Base-by-base conservation (phyloP, 176 grass and related monocot genomes). In the Phoenix dactylifera region DNA sequence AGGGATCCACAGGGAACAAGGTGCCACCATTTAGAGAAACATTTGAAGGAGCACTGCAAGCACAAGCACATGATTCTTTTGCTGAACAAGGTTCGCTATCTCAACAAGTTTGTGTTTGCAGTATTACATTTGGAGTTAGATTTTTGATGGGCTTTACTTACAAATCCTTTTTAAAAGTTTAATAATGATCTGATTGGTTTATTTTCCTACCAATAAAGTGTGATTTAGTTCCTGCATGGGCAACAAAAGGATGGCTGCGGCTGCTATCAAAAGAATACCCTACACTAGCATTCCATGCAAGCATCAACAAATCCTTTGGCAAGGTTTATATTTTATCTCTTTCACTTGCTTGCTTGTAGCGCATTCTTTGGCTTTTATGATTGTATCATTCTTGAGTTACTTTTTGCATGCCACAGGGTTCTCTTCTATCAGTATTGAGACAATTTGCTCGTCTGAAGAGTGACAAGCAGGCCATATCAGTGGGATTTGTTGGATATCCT, bases 401-500 rank as follows among this genome's bases (percentile, higher is more conserved):
- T 39, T 72, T 54, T 53, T n/a, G 19, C 52, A 4, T 9, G 18
- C 29, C 62, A 14, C 65, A 90, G 91, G 91, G 91, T 32, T 96
- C 91, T 79, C 80, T 96, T 79, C 77, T 96, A 52, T 96, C 91
- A 65, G 91, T 96, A 24, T 69, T 96, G 55, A 73, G 86, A 22
- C 91, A 96, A 69, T 90, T 87, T 75, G 83, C 86, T 1, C 86
- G 83, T 24, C 74, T 96, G 78, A 90, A 90, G 80, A 96, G 67
- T 55, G 91, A 96, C 65, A 96, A 96, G 49, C 91, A 96, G 76
- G 80, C 91, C 53, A 96, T 96, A 74, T 96, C 91, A 67, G 91
- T 96, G 18, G 86, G 91, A 52, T 96, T 90, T 72, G 80, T 96
- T 79, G 91, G 91, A 69, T 96, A 96, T 74, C 91, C 91, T 66